These are phyloP conservation scores for Coemansia nantahalensis DNA, from an alignment of 192 early-diverging fungal species.

Conservation along the genomic window DNA sequence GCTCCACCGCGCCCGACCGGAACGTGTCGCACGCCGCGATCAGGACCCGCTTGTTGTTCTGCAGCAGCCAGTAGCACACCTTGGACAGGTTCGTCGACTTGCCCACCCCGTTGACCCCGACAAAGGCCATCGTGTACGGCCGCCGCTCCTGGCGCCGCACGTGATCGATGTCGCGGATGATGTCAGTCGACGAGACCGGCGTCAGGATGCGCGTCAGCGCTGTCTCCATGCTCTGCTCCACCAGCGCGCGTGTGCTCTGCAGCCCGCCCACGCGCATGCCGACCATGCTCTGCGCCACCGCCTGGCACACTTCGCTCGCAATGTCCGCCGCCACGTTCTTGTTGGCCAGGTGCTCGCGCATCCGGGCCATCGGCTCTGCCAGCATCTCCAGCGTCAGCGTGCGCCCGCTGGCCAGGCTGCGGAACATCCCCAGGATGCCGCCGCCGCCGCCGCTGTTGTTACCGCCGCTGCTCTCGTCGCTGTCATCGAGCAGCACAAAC, in stretches of 20 bases:
- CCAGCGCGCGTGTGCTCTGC: slow-evolving; percentile 66
- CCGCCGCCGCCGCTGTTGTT: slow-evolving; percentile 28
- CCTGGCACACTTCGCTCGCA: slow-evolving; percentile 77
- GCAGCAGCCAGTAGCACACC: slow-evolving; percentile 92
- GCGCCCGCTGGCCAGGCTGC: slow-evolving; percentile 65
- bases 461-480: slow-evolving; percentile 54
- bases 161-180: slow-evolving; percentile 84
- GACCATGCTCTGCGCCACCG: slow-evolving; percentile 66
- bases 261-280: slow-evolving; percentile 77
- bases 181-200: slow-evolving; percentile 83
- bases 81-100: slow-evolving; percentile 95
- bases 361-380: slow-evolving; percentile 77
- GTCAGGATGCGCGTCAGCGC: slow-evolving; percentile 87
- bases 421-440: slow-evolving; percentile 70
- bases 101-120: slow-evolving; percentile 95
- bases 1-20: slow-evolving; percentile 93
- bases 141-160: slow-evolving; percentile 61
- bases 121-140: slow-evolving; percentile 89
- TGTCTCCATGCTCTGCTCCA: slow-evolving; percentile 78
- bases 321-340: slow-evolving; percentile 95
- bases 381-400: slow-evolving; percentile 71
- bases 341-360: slow-evolving; percentile 88
- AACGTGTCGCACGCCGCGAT: slow-evolving; percentile 98
- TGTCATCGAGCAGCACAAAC: slow-evolving; percentile 55
- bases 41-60: slow-evolving; percentile 83